Base-by-base conservation (phyloP, 768 basidiomycete species). In the Dioszegia crocea region DNA sequence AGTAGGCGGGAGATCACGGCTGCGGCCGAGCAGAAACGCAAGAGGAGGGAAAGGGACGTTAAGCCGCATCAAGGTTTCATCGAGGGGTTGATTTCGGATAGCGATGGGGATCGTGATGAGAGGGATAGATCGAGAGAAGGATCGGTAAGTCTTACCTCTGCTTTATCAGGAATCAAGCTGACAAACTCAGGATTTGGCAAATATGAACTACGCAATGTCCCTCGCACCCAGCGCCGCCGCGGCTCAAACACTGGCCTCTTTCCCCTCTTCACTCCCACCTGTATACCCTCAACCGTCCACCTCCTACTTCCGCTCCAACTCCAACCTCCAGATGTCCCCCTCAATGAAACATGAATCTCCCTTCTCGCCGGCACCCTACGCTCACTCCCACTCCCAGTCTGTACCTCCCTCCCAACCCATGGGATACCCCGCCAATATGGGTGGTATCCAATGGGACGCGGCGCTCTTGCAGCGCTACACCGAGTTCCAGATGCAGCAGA, bases 401-500 rank as follows among this genome's bases (percentile, higher is more conserved):
- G 4, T 31, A 24, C 47, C 49, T 14, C 19, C 33, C 49, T 19
- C 49, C 49, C 49, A 33, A 21, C 29, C 49, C 17, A 27, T 40
- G 5, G 49, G 49, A 12, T 29, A 26, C 36, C 56, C 33, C 6
- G 46, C 56, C 8, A 49, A 26, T 48, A 40, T 45, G 23, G 54
- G 54, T 21, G 54, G 54, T 3, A n/a, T 63, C 24, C 52, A 59
- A 27, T 68, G 67, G 67, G 62, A 65, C 36, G 52, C 52, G 19
- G 51, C 61, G 2, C 38, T 67, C 4, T 36, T 74, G n/a, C 60
- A 70, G 4, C 63, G 66, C 59, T 70, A 71, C 45, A 69, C 72
- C 39, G 72, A 74, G 50, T 67, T 68, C 24, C 72, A 71, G 49
- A 57, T 74, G 21, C 72, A 74, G 38, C 68, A 74, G 51, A 68